These are phyloP conservation scores for Fagopyrum tataricum DNA, from an alignment of 148 eudicot species.

Conservation along the genomic window DNA sequence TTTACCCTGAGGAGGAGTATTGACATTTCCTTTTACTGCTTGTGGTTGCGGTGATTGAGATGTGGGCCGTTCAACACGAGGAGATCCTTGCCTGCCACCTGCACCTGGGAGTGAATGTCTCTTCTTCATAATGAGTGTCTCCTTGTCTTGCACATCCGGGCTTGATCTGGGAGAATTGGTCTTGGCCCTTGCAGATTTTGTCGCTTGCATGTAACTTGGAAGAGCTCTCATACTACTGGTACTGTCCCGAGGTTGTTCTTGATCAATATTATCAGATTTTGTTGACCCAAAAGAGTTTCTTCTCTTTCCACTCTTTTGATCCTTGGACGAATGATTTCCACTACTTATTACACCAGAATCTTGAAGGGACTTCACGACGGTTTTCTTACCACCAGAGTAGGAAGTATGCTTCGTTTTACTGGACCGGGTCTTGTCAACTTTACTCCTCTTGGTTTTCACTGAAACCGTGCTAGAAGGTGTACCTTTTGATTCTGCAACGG, in stretches of 20 bases:
- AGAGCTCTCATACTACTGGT: conserved; percentile 42
- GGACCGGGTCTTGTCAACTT: conserved; percentile 39
- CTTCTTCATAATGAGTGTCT: conserved; percentile 41
- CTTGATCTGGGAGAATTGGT: conserved; percentile 83
- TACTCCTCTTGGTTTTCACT: conserved; percentile 48
- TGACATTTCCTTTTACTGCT: conserved; percentile 51
- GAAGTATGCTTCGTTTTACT: conserved; percentile 36
- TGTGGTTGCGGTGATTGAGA: conserved; percentile 47
- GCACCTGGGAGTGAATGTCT: conserved; percentile 78
- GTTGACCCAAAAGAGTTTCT: conserved; percentile 67
- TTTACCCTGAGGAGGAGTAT: conserved; percentile 50
- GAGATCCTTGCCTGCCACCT: conserved; percentile 69
- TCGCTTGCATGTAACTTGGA: conserved; percentile 97
- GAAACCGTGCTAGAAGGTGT: conserved; percentile 80
- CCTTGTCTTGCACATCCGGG: conserved; percentile 79
- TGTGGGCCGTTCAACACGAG: conserved; percentile 50
- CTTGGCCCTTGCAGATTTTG: conserved; percentile 87
- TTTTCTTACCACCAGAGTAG: conserved; percentile 42
- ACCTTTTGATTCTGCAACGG: conserved; percentile 51
- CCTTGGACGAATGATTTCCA: conserved; percentile 52
- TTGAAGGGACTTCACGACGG: conserved; percentile 34
- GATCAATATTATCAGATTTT: conserved; percentile 61
- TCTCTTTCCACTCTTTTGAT: conserved; percentile 54
- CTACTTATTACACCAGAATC: conserved; percentile 55
- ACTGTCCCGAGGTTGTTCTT: conserved; percentile 75